phyloP scores from a whole-genome alignment of 352 stramenopile species.

The Pythium periplocum region DNA sequence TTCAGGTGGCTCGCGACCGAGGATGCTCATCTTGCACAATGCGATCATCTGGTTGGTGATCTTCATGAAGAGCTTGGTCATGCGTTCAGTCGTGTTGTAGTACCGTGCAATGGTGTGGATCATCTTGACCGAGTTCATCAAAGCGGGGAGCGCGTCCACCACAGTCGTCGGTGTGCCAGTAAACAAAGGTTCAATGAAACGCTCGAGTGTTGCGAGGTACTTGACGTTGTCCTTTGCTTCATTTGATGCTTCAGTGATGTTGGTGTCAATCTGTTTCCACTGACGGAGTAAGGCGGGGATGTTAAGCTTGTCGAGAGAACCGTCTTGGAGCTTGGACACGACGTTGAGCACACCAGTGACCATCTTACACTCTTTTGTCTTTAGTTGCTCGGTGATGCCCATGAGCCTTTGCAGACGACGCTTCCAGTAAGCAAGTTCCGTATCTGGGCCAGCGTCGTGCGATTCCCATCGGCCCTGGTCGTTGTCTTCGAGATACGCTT shows the following conservation, averaged over 20 bases:
- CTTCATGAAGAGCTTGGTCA: conserved; percentile 90
- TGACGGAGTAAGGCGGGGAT: conserved; percentile 56
- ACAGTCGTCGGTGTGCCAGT: conserved; percentile 45
- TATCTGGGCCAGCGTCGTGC: conserved; percentile 72
- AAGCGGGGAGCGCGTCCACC: conserved; percentile 71
- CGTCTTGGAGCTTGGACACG: conserved; percentile 75
- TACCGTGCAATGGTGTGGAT: conserved; percentile 87
- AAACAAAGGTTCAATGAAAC: conserved; percentile 86
- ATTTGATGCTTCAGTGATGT: conserved; percentile 80
- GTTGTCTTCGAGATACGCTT: conserved; percentile 82
- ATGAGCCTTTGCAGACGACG: conserved; percentile 76
- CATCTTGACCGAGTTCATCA: conserved; percentile 90
- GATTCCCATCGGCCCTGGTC: conserved; percentile 79
- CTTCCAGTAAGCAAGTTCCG: conserved; percentile 87
- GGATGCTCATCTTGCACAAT: conserved; percentile 67
- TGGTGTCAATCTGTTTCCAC: conserved; percentile 88
- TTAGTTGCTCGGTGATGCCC: conserved; percentile 86
- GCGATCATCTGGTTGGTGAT: conserved; percentile 90
- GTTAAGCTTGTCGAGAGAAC: conserved; percentile 53
- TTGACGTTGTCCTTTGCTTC: conserved; percentile 87
- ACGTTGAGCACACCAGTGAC: conserved; percentile 79
- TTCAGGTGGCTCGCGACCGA: conserved; percentile 48
- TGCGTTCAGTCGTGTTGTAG: conserved; percentile 88
- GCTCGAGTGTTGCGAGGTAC: conserved; percentile 76
- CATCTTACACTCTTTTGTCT: conserved; percentile 86